These are phyloP conservation scores for Posidonia oceanica DNA, from an alignment of 116 monocot genomes.

Conservation along the genomic window DNA sequence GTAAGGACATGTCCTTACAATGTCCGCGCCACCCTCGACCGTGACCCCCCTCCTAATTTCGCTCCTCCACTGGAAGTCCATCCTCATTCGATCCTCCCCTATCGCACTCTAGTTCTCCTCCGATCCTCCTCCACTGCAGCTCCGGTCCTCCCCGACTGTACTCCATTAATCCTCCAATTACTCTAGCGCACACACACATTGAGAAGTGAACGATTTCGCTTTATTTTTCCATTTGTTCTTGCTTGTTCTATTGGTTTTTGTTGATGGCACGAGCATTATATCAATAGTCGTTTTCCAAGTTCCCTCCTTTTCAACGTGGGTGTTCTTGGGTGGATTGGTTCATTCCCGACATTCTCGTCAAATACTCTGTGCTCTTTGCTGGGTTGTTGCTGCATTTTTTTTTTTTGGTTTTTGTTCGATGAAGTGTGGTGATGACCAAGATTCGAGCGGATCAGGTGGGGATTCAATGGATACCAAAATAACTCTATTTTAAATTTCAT, in stretches of 20 bases:
- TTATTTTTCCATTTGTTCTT: not conserved
- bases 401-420: not conserved
- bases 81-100: too few species aligned
- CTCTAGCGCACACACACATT: too few species aligned
- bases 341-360: not conserved
- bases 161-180: not conserved
- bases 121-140: too few species aligned
- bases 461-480: not conserved
- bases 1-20: too few species aligned
- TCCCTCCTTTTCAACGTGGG: not conserved
- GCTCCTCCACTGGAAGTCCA: too few species aligned
- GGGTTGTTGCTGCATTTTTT: not conserved
- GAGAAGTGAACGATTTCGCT: not conserved
- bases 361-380: slow-evolving; percentile 2
- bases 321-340: not conserved
- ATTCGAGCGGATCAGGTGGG: slow-evolving; percentile 4
- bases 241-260: slow-evolving; percentile 1
- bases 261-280: slow-evolving; percentile 2
- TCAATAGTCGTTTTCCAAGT: slow-evolving; percentile 6
- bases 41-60: too few species aligned
- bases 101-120: too few species aligned
- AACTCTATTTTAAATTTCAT: too few species aligned
- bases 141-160: not conserved
- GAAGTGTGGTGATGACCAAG: not conserved
- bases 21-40: too few species aligned